phyloP scores from a whole-genome alignment of 148 eudicot species.

The Beta vulgaris region DNA sequence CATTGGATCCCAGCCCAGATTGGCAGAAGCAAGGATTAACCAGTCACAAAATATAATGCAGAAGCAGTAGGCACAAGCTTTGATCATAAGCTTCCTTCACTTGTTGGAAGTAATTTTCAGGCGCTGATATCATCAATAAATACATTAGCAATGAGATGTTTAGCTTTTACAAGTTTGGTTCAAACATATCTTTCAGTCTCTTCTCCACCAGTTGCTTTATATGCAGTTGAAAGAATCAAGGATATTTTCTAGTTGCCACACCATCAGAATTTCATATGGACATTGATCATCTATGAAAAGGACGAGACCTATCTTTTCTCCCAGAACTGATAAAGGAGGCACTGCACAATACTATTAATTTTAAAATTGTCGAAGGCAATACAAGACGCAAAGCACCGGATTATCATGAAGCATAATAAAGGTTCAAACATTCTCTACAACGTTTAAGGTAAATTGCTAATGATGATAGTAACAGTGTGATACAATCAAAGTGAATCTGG shows the following conservation, averaged over 20 bases:
- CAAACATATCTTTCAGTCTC: not conserved
- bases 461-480: no score
- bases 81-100: no score
- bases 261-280: not conserved
- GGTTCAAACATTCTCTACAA: no score
- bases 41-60: not conserved
- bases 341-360: not conserved
- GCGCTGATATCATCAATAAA: not conserved
- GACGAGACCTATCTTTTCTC: not conserved
- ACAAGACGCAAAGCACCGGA: not conserved
- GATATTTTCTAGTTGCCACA: not conserved
- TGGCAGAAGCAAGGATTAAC: not conserved
- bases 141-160: not conserved
- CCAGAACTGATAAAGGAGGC: not conserved
- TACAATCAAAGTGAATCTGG: no score
- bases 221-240: no score
- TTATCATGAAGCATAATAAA: not conserved
- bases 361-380: not conserved
- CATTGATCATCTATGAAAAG: not conserved
- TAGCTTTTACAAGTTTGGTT: not conserved
- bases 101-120: not conserved
- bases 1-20: not conserved
- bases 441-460: no score
- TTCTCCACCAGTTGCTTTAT: not conserved
- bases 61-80: not conserved